A percentile compares a stretch with the other conserved stretches of the same genome.
Evolutionary conservation across 768 basidiomycete species (phyloP).

Genomic region (Asterophora parasitica): DNA sequence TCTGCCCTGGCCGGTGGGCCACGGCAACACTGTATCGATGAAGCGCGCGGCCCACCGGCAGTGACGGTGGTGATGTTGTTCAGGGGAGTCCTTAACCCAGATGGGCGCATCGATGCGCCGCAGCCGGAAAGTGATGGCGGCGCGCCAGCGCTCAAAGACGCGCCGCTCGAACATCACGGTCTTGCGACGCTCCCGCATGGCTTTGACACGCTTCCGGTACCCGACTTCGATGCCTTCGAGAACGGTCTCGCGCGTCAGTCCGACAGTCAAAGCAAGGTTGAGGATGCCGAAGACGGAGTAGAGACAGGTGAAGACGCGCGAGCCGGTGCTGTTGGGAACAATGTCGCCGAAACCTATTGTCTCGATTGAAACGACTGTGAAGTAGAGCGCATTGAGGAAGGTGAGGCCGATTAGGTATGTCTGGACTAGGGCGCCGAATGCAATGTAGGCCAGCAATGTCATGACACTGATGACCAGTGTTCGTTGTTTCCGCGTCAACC

Average conservation of each 20-base stretch:
- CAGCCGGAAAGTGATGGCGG: slow-evolving; percentile 63
- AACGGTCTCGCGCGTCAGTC: slow-evolving; percentile 63
- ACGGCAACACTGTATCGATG: slow-evolving; percentile 6
- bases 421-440: slow-evolving; percentile 62
- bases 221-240: slow-evolving; percentile 69
- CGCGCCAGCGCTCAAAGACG: slow-evolving; percentile 51
- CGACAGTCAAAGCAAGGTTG: slow-evolving; percentile 59
- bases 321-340: slow-evolving; percentile 41
- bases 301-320: slow-evolving; percentile 55
- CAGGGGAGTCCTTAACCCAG: slow-evolving; percentile 44
- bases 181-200: slow-evolving; percentile 41
- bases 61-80: neutral
- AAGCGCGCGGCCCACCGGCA: neutral
- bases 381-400: slow-evolving; percentile 77
- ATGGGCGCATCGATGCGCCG: slow-evolving; percentile 40
- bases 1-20: neutral
- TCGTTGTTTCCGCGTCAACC: slow-evolving; percentile 75
- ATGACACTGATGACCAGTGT: slow-evolving; percentile 78
- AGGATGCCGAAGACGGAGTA: slow-evolving; percentile 60
- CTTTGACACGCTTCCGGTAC: slow-evolving; percentile 50
- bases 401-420: slow-evolving; percentile 46
- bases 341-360: slow-evolving; percentile 82
- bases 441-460: slow-evolving; percentile 65
- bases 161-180: slow-evolving; percentile 37
- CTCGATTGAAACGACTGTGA: slow-evolving; percentile 69